Percentiles rank a stretch among this genome's conserved stretches.
These are phyloP conservation scores for Cutaneotrichosporon cavernicola DNA, from an alignment of 1,284 basidiomycete species.

Conservation along the genomic window DNA sequence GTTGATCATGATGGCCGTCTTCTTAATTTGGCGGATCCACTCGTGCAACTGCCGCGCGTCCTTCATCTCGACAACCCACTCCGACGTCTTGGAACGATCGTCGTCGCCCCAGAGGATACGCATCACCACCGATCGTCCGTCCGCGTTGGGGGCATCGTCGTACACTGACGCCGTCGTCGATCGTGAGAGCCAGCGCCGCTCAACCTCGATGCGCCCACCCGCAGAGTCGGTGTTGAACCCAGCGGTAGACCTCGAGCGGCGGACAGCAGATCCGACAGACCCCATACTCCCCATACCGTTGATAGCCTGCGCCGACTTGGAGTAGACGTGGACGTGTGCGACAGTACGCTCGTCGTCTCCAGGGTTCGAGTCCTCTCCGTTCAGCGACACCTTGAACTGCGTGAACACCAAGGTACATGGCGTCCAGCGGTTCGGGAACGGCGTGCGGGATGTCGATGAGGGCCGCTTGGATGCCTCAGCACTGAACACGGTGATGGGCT, in stretches of 20 bases:
- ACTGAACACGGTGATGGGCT: slow-evolving; percentile 36
- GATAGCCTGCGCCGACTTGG: not conserved
- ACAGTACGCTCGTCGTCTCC: slow-evolving; percentile 23
- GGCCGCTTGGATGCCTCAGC: slow-evolving; percentile 23
- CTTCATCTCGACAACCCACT: slow-evolving; percentile 43
- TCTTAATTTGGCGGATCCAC: slow-evolving; percentile 42
- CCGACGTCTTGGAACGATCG: slow-evolving; percentile 23
- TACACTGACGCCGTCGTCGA: slow-evolving; percentile 17
- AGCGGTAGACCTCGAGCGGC: slow-evolving; percentile 14
- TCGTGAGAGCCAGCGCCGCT: slow-evolving; percentile 22
- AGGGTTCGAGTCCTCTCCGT: slow-evolving; percentile 8
- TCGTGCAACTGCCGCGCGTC: slow-evolving; percentile 35
- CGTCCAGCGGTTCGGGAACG: slow-evolving; percentile 14
- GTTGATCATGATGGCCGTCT: slow-evolving; percentile 36
- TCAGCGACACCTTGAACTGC: slow-evolving; percentile 22
- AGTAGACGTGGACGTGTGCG: slow-evolving; percentile 26
- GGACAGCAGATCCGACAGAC: not conserved
- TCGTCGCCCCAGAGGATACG: slow-evolving; percentile 25
- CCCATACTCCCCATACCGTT: not conserved
- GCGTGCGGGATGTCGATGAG: slow-evolving; percentile 6
- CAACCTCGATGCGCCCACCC: slow-evolving; percentile 19
- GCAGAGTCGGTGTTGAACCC: not conserved
- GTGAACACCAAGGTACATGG: slow-evolving; percentile 28
- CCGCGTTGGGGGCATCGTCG: slow-evolving; percentile 13
- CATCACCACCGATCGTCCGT: slow-evolving; percentile 20